Conservation (phyloP, 768 basidiomycete genomes). For the Rhizopogon salebrosus region DNA sequence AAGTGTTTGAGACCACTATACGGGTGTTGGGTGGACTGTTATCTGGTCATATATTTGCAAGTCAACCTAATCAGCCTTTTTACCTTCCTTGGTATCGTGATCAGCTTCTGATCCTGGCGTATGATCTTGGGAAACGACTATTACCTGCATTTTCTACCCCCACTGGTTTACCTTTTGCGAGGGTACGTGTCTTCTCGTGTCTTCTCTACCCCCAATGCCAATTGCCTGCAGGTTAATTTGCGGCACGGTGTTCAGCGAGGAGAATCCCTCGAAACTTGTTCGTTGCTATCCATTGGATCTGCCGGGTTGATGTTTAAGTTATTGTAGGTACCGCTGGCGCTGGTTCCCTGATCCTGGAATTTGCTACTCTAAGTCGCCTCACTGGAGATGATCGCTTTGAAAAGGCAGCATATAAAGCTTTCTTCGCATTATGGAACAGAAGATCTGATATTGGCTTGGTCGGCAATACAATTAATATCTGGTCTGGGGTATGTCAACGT, state of each 20-base stretch:
- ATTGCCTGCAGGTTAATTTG: slow-evolving; percentile 63
- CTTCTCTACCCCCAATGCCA: not conserved
- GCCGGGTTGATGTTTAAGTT: slow-evolving; percentile 3
- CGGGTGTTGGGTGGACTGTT: slow-evolving; percentile 88
- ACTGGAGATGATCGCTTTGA: slow-evolving; percentile 90
- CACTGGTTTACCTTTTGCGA: slow-evolving; percentile 88
- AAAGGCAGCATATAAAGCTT: slow-evolving; percentile 83
- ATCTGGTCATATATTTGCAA: slow-evolving; percentile 82
- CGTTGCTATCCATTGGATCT: slow-evolving; percentile 24
- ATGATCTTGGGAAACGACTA: slow-evolving; percentile 81
- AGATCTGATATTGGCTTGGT: slow-evolving; percentile 80
- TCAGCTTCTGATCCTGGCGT: slow-evolving; percentile 74
- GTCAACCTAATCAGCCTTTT: slow-evolving; percentile 58
- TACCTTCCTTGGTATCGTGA: slow-evolving; percentile 80
- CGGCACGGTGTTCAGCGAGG: slow-evolving; percentile 70
- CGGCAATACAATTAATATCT: slow-evolving; percentile 84
- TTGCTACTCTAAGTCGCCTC: slow-evolving; percentile 86
- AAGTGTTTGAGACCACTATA: slow-evolving; percentile 97
- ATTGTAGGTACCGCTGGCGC: slow-evolving; percentile 82
- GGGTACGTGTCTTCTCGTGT: slow-evolving; percentile 40
- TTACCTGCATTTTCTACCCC: slow-evolving; percentile 89
- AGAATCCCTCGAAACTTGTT: slow-evolving; percentile 84
- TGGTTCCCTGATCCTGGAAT: slow-evolving; percentile 89
- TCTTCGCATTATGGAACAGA: slow-evolving; percentile 91
- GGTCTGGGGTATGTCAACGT: slow-evolving; percentile 58